These are phyloP conservation scores for Arabidopsis suecica DNA, from an alignment of 345 rosid genomes.

Conservation along the genomic window DNA sequence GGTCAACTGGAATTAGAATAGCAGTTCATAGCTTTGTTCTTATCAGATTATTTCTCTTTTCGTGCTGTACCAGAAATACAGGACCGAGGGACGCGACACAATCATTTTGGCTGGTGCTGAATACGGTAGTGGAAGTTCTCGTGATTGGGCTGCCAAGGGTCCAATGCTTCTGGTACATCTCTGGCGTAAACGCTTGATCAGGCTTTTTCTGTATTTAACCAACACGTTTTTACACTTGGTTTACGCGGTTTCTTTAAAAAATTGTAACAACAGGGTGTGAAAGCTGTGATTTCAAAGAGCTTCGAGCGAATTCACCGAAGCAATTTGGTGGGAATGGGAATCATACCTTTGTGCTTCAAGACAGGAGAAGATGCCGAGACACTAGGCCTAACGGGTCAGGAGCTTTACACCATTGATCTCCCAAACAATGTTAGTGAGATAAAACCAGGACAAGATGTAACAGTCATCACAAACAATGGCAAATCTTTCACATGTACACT, in stretches of 20 bases:
- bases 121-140: conserved; percentile 97
- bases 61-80: background rate
- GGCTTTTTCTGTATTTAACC: background rate
- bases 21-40: background rate
- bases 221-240: background rate
- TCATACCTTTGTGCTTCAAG: conserved; percentile 7
- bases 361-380: conserved; percentile 2
- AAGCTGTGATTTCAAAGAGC: conserved; percentile 1
- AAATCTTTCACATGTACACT: conserved; percentile 4
- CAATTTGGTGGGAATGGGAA: background rate
- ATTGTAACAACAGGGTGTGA: background rate
- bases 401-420: background rate
- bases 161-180: conserved; percentile 78
- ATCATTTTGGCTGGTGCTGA: conserved; percentile 77
- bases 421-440: background rate
- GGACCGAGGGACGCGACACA: conserved; percentile 1
- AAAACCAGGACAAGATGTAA: conserved; percentile 4
- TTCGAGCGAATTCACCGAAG: conserved; percentile 4
- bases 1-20: background rate
- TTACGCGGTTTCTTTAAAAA: background rate
- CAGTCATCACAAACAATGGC: background rate
- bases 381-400: background rate
- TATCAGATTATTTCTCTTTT: background rate
- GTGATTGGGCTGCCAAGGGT: conserved; percentile 99
- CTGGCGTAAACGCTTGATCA: background rate